These are phyloP conservation scores for Colletotrichum agaves DNA, from an alignment of 2,329 filamentous ascomycete genomes.

Conservation along the genomic window DNA sequence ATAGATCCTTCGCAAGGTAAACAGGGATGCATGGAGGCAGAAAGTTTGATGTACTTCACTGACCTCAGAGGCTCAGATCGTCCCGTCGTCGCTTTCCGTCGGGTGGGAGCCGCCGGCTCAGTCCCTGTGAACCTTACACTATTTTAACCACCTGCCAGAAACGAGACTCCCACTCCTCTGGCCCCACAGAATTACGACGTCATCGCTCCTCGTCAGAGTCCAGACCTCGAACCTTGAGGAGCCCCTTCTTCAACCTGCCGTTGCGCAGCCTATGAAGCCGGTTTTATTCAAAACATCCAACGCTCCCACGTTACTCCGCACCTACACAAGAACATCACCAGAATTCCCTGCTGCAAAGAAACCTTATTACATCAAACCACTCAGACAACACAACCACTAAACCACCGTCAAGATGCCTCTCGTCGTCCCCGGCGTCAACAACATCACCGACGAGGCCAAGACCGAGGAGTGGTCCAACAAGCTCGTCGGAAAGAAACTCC, in stretches of 20 bases:
- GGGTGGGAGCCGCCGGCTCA: slow-evolving; percentile 6
- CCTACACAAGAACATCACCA: not conserved
- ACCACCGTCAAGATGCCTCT: slow-evolving; percentile 67
- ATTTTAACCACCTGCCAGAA: not conserved
- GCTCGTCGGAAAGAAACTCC: slow-evolving; percentile 72
- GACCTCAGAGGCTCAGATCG: not conserved
- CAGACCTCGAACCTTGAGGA: slow-evolving; percentile 9
- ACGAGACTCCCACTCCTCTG: slow-evolving; percentile 14
- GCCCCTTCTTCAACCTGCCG: not conserved
- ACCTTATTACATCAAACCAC: not conserved
- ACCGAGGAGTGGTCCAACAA: slow-evolving; percentile 70
- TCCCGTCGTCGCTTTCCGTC: slow-evolving; percentile 19
- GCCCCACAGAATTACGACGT: slow-evolving; percentile 33
- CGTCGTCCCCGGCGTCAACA: slow-evolving; percentile 68
- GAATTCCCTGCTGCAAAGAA: not conserved
- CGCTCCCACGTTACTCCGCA: not conserved
- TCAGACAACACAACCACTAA: not conserved
- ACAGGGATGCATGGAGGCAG: slow-evolving; percentile 9
- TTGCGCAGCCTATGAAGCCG: not conserved
- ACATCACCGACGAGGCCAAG: slow-evolving; percentile 55
- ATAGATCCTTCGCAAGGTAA: not conserved
- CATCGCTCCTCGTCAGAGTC: slow-evolving; percentile 24
- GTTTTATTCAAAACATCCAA: not conserved
- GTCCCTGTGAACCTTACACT: not conserved
- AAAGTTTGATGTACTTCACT: slow-evolving; percentile 1